phyloP scores from a whole-genome alignment of 306 rosid species.

The Lathyrus tuberosus region DNA sequence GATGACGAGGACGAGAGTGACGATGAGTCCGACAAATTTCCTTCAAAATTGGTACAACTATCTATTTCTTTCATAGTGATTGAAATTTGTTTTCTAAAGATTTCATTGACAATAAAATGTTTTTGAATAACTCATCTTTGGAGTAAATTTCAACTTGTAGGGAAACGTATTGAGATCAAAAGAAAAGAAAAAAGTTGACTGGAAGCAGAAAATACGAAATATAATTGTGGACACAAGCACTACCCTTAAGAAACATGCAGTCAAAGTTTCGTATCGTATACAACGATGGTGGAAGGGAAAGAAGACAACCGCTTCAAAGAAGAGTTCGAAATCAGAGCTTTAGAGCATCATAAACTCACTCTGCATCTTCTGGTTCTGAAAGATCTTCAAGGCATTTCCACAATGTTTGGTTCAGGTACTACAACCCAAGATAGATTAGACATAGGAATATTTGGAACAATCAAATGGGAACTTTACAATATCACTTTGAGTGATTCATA shows the following conservation, averaged over 20 bases:
- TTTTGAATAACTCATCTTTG: background rate
- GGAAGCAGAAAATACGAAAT: constrained; percentile 59
- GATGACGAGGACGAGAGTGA: constrained; percentile 58
- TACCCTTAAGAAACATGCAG: constrained; percentile 70
- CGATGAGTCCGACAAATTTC: constrained; percentile 50
- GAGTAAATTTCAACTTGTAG: constrained; percentile 44
- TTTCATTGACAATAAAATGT: constrained; percentile 31
- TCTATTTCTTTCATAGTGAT: constrained; percentile 21
- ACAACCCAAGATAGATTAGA: constrained; percentile 13
- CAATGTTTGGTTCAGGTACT: constrained; percentile 21
- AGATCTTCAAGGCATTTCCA: constrained; percentile 30
- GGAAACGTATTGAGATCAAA: constrained; percentile 72
- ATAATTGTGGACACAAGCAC: constrained; percentile 54
- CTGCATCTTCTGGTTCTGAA: constrained; percentile 20
- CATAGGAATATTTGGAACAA: constrained; percentile 27
- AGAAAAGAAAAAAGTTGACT: constrained; percentile 55
- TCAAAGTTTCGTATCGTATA: constrained; percentile 53
- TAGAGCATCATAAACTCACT: constrained; percentile 39
- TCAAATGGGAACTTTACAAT: constrained; percentile 35
- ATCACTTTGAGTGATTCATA: constrained; percentile 24
- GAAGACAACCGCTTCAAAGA: constrained; percentile 53
- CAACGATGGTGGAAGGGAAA: constrained; percentile 68
- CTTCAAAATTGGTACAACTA: constrained; percentile 72
- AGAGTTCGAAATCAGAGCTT: constrained; percentile 72
- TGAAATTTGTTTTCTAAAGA: constrained; percentile 12